Conservation (phyloP, 495 filamentous ascomycete species). For the Penicillium steckii region DNA sequence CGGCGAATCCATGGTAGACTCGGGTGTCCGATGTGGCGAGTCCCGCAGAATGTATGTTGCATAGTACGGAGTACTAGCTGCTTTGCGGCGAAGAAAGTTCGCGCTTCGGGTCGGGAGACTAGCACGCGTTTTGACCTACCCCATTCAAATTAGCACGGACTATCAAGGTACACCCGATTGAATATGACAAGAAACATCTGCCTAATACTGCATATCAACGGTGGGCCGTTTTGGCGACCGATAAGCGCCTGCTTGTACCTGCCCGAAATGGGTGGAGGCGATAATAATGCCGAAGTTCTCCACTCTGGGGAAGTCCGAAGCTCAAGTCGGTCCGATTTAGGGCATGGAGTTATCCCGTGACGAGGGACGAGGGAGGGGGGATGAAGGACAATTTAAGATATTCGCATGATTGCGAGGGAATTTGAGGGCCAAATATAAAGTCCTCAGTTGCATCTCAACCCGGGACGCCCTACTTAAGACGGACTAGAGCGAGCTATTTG, state of each 20-base stretch:
- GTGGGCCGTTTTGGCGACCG: conserved; percentile 2
- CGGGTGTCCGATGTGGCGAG: conserved; percentile 1
- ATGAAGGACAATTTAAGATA: not conserved
- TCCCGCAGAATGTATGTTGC: not conserved
- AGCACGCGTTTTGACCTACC: not conserved
- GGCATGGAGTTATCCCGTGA: not conserved
- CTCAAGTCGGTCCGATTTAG: conserved; percentile 7
- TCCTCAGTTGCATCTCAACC: conserved; percentile 1
- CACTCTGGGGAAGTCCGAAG: not conserved
- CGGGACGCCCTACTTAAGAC: conserved; percentile 18
- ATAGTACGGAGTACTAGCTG: not conserved
- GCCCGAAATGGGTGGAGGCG: conserved; percentile 13
- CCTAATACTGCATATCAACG: not conserved
- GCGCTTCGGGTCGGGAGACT: not conserved
- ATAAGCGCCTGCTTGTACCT: conserved; percentile 24
- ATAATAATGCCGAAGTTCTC: not conserved
- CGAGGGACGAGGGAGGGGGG: not conserved
- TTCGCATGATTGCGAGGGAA: conserved; percentile 17
- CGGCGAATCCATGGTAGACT: not conserved
- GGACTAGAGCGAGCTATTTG: conserved; percentile 21
- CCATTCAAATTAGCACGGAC: not conserved
- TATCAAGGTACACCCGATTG: not conserved
- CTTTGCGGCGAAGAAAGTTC: not conserved
- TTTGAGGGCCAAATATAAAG: conserved; percentile 14
- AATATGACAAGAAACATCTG: conserved; percentile 3